Evolutionary conservation across 2,329 filamentous ascomycete species (phyloP), one percentile per base, ranked within the genome.

Genomic region (Sporothrix sp.): DNA sequence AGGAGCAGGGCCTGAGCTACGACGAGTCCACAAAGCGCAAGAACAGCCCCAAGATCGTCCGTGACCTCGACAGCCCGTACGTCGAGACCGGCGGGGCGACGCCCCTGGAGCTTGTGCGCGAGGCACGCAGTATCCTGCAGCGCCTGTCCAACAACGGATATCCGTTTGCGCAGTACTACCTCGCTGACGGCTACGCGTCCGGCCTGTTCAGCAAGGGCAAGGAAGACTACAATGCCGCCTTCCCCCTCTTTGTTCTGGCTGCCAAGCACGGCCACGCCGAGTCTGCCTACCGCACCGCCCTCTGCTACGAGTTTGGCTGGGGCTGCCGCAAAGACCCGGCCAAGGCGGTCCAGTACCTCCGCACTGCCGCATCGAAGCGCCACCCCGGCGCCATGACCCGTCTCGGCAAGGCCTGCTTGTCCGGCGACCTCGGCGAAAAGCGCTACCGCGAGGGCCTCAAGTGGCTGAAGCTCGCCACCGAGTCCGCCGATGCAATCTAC

Each of bases 301-400:
- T 98, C 51, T 96, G 90, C 71, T 97, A 97, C 69, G 93, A 98
- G 66, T 97, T 96, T 67, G 93, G 90, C 55, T 98, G 93, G 93
- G 93, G 93, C 36, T 94, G 85, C 61, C 82, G 88, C 52, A 88
- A 88, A 61, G 89, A 96, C 61, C 85, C 86, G 52, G 81, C 85
- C 45, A 96, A 96, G 68, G 91, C 93, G 38, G 86, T 94, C 1
- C 90, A 97, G 64, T 98, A 93, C 65, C 85, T 95, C 63, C 84
- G 91, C 50, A 84, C 85, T 55, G 86, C 90, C 9, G 90, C 93
- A 2, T 87, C 90, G 7, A 97, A 96, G 67, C 87, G 89, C 54
- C 93, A 98, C 61, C 93, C 93, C 0, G 93, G 93, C 45, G 91
- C 93, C 45, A 95, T 96, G 78, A 87, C 89, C 50, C 84, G 93